Evolutionary conservation across 2,329 filamentous ascomycete genomes (phyloP), one percentile per base, ranked within the genome.

Genomic region (Cytospora chrysosperma): DNA sequence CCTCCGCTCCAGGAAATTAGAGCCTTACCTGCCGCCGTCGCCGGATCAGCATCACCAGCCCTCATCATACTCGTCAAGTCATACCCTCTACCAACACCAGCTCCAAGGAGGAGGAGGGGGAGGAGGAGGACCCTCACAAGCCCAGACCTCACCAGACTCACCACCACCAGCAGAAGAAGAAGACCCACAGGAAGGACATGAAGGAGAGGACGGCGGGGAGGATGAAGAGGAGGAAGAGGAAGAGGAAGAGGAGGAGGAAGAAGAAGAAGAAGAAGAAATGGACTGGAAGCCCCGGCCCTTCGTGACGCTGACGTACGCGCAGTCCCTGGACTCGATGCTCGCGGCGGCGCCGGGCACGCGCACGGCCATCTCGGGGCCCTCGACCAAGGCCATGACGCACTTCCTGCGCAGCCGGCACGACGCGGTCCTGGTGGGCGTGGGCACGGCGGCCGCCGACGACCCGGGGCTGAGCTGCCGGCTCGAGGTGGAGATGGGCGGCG

Each of bases 301-400:
- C 72, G 83, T 92, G 56, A 97, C 93, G 2, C 82, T 97, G 49
- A 97, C 94, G 15, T 98, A 93, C 75, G 94, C 95, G 26, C 90
- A 89, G 8, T 97, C 93, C 4, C 88, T 99, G 69, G 94, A 98
- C 78, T 89, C 90, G 49, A 85, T 88, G 60, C 82, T 96, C 57
- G 86, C 93, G 1, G 82, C 94, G 30, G 82, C 88, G 0, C 92
- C 92, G 0, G 93, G 93, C 17, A 81, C 87, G n/a, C 90, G 90
- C 68, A 98, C 94, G 2, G 81, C 85, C 0, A 84, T 98, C 17
- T 98, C 94, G 1, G 93, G 93, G 4, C 85, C 89, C 0, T 82
- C 88, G 67, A 92, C 92, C 43, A 97, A 97, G 76, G 85, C 91
- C 59, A 96, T 98, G 92, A 97, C 94, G 0, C 94, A 98, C 76